Base-by-base conservation (phyloP, 2,329 filamentous ascomycete species). In the Alternaria triticina region DNA sequence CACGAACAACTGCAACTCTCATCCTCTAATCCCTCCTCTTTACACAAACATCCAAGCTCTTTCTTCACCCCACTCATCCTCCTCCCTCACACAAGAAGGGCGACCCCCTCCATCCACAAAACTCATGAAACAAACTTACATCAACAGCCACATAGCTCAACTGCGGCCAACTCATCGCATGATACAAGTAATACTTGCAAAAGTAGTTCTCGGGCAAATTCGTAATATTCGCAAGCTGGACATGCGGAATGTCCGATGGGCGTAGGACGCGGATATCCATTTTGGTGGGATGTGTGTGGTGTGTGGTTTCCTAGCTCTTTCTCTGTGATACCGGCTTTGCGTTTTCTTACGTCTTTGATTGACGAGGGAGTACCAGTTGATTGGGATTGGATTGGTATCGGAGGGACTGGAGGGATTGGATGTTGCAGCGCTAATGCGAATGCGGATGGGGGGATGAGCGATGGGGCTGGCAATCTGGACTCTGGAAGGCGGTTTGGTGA, bases 181-280 rank as follows among this genome's bases (percentile, higher is more conserved):
- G 96, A 88, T 99, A 99, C 77, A 99, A 90, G 85, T 99, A 99
- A 87, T 99, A 99, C 87, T 99, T 99, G 83, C 97, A 92, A 82
- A 98, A 98, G 88, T 99, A 99, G 86, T 99, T 99, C 83, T 99
- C 96, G 70, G 96, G 96, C 57, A 99, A 88, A 85, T 99, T 99
- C 81, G 96, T 97, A 80, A 99, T 94, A 86, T 99, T 98, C 79
- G 95, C 95, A 82, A 96, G 94, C 84, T 99, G 96, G 79, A 99
- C 94, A 78, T 96, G 90, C 70, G 93, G 93, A 70, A 96, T 92
- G 83, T 96, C 93, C 68, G 89, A 91, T 68, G 93, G 86, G 70
- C 89, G 90, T 71, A 99, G 89, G 69, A 96, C 85, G 70, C 95
- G 91, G 82, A 99, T 97, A 84, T 96, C 93, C 93, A 96, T 98